A percentile compares a stretch with the other conserved stretches of the same genome.
phyloP scores from a whole-genome alignment of 257 asterid genomes.

The Echites panduratus region DNA sequence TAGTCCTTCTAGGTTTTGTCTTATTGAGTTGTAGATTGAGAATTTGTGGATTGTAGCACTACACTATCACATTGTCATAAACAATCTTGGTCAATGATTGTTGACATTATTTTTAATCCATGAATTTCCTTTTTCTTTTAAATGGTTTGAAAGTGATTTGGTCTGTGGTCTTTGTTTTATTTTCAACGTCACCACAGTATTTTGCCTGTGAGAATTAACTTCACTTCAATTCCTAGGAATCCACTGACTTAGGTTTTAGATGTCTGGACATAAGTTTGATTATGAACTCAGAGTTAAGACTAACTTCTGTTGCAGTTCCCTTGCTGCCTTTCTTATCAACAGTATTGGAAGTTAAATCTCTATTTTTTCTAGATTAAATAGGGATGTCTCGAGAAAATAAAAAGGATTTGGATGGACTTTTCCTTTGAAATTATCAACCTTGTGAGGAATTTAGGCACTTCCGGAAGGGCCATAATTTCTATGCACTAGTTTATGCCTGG shows the following conservation, averaged over 20 bases:
- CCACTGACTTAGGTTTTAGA: too few relatives aligned
- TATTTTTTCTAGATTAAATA: background rate
- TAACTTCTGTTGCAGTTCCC: background rate
- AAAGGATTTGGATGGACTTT: background rate
- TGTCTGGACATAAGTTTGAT: background rate
- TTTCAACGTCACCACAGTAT: background rate
- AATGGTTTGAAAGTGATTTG: too few relatives aligned
- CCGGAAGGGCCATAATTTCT: background rate
- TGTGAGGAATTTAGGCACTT: background rate
- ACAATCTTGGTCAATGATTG: too few relatives aligned
- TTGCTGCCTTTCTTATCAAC: background rate
- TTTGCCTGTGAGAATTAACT: background rate
- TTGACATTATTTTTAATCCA: background rate
- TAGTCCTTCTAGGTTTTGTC: background rate
- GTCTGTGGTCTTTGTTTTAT: background rate
- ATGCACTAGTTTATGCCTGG: background rate
- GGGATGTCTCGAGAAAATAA: background rate
- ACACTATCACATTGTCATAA: background rate
- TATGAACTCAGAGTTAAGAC: background rate
- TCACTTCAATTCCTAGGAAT: background rate
- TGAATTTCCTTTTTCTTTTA: background rate
- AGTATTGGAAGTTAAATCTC: background rate
- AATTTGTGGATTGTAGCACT: background rate
- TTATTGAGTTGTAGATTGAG: background rate
- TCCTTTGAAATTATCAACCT: too few relatives aligned